Base-by-base conservation (phyloP, 2,329 filamentous ascomycete species). In the Ophiocordyceps camponoti-floridani region DNA sequence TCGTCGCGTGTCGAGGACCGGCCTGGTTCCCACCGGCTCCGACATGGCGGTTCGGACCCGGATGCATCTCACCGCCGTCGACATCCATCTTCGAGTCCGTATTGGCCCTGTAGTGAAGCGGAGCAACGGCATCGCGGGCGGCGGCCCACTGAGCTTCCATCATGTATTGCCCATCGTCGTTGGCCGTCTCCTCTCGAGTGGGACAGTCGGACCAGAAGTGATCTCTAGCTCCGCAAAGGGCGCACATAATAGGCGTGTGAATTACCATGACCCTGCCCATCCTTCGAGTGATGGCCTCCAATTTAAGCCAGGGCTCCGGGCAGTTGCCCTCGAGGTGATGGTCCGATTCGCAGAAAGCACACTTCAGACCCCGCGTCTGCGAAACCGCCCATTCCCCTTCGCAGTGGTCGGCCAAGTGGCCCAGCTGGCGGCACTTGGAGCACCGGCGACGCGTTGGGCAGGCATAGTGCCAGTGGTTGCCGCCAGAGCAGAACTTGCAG, bases 251-350 rank as follows among this genome's bases (percentile, higher is more conserved):
- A 0, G 66, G 64, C 18, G 81, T 64, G 28, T 58, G n/a, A n/a
- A n/a, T n/a, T n/a, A n/a, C n/a, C n/a, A n/a, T n/a, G n/a, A n/a
- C n/a, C n/a, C n/a, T n/a, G n/a, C n/a, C n/a, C n/a, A n/a, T n/a
- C n/a, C n/a, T n/a, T n/a, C n/a, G n/a, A n/a, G n/a, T n/a, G n/a
- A n/a, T n/a, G n/a, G n/a, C n/a, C n/a, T 61, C 56, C 54, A 71
- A 79, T 16, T 67, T 75, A 46, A 70, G 66, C 77, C 77, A 84
- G 23, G 79, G 61, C 42, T 68, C 62, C 44, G 72, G 68, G 56
- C 82, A 85, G 2, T 69, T 60, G 12, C 63, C 55, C 54, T 84
- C 81, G 9, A 68, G n/a, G n/a, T n/a, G 51, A 52, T 86, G 82
- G 9, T 69, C 63, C 3, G 53, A 50, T 7, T 68, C 68, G 37